These are phyloP conservation scores for Rubia tinctorum DNA, from an alignment of 305 asterid species.

Conservation along the genomic window DNA sequence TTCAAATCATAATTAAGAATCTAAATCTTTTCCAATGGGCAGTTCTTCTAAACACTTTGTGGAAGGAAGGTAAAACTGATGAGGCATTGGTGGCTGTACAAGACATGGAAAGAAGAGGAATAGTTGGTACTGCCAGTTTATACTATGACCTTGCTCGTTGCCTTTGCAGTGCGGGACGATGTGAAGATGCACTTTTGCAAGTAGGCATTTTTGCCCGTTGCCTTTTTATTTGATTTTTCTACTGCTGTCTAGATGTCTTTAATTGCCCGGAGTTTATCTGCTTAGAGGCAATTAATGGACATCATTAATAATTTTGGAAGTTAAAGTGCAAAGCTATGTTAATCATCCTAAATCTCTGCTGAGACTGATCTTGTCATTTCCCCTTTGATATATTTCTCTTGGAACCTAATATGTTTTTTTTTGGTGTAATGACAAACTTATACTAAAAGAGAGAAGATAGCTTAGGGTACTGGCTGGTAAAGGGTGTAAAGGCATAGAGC, in stretches of 20 bases:
- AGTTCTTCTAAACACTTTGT: slow-evolving; percentile 80
- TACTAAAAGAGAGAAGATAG: neutral
- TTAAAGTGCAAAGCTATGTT: neutral
- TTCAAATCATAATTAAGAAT: neutral
- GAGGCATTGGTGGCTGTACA: slow-evolving; percentile 73
- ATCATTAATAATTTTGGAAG: neutral
- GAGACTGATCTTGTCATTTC: slow-evolving; percentile 3
- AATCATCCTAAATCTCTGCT: slow-evolving; percentile 2
- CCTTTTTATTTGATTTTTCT: slow-evolving; percentile 7
- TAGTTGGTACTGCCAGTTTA: slow-evolving; percentile 81
- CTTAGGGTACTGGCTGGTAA: neutral
- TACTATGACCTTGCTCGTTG: slow-evolving; percentile 97
- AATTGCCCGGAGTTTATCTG: neutral
- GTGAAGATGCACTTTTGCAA: slow-evolving; percentile 78
- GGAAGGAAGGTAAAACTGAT: slow-evolving; percentile 81
- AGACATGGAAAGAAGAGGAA: slow-evolving; percentile 89
- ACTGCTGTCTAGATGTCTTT: neutral
- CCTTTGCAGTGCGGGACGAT: slow-evolving; percentile 92
- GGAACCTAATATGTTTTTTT: neutral
- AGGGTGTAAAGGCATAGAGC: neutral
- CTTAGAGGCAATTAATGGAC: neutral
- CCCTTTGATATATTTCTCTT: neutral
- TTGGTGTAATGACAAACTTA: neutral
- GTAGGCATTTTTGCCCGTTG: slow-evolving; percentile 32
- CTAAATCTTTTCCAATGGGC: slow-evolving; percentile 27